Evolutionary conservation across 768 basidiomycete species (phyloP).

Genomic region (Hypholoma fasciculare): DNA sequence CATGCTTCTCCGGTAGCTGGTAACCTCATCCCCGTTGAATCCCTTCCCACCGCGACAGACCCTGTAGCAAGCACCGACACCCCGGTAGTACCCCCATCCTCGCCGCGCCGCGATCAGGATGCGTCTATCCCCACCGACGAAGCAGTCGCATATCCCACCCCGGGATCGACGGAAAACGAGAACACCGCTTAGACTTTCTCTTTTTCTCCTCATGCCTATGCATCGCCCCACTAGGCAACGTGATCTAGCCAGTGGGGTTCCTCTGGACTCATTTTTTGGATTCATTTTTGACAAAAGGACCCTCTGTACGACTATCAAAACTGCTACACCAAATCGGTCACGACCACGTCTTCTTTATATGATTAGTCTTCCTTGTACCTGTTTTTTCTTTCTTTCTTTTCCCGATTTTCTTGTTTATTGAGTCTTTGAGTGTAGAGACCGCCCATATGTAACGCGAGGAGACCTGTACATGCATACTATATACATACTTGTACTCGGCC

Average conservation of each 20-base stretch:
- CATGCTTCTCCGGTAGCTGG: constrained; percentile 37
- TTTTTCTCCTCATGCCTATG: background rate
- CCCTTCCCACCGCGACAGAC: no score
- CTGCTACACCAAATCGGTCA: background rate
- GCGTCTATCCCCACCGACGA: constrained; percentile 21
- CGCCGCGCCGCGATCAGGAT: background rate
- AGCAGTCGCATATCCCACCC: constrained; percentile 46
- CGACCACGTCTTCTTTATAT: background rate
- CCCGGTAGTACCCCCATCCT: no score
- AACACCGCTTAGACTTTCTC: constrained; percentile 28
- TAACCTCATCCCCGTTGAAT: background rate
- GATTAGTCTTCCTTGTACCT: background rate
- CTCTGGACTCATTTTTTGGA: background rate
- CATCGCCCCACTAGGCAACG: no score
- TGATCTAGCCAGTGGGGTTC: no score
- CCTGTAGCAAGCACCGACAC: no score
- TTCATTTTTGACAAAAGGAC: background rate
- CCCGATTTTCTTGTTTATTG: background rate
- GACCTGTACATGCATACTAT: background rate
- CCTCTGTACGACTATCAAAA: constrained; percentile 1
- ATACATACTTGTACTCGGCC: background rate
- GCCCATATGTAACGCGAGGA: background rate
- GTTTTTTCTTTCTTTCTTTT: background rate
- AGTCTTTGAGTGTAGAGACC: background rate
- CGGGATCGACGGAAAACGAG: constrained; percentile 45